Base-by-base conservation (phyloP, 2,329 filamentous ascomycete species). In the Chaetomium sp. region DNA sequence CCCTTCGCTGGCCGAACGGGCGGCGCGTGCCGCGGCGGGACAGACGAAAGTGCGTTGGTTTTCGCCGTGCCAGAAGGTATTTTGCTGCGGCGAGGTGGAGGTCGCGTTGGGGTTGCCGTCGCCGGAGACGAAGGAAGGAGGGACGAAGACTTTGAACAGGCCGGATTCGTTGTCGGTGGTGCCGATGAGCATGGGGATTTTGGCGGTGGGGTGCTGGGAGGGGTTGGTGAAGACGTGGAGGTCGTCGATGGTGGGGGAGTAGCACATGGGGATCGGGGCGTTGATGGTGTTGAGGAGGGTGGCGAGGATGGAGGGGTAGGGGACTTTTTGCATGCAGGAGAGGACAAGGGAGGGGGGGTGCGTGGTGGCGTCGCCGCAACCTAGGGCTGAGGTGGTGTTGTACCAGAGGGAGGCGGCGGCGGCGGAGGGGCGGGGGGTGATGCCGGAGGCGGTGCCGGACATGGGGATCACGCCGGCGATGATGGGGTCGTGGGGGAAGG, bases 381-480 rank as follows among this genome's bases (percentile, higher is more conserved):
- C 68, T 5, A 76, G 63, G 32, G 66, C 59, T 4, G 64, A 53
- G 1, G 72, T 71, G 1, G 74, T 71, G 4, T 70, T 68, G 52
- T 74, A 68, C 73, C 76, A 79, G 55, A 74, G 72, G 14, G 63
- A 66, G 12, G 74, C 68, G 2, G 70, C 58, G 0, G 65, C 65
- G 0, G 58, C 59, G 0, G 58, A 57, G 0, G 68, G 60, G 40
- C 74, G 75, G 10, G 71, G 64, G 5, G 70, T 66, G 58, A 79
- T 76, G 61, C 75, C 75, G 8, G 73, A 70, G 0, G 70, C 74
- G 1, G 72, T 75, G 50, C 69, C 77, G 48, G 76, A 77, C 8
- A 74, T 70, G 4, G 72, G 66, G 53, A 80, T 75, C 10, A 77
- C 66, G 3, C 69, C 76, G 6, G 70, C 37, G 14, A 51, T 56